Evolutionary conservation across 139 green algal genomes (phyloP).

Genomic region (Ulvella scutata): DNA sequence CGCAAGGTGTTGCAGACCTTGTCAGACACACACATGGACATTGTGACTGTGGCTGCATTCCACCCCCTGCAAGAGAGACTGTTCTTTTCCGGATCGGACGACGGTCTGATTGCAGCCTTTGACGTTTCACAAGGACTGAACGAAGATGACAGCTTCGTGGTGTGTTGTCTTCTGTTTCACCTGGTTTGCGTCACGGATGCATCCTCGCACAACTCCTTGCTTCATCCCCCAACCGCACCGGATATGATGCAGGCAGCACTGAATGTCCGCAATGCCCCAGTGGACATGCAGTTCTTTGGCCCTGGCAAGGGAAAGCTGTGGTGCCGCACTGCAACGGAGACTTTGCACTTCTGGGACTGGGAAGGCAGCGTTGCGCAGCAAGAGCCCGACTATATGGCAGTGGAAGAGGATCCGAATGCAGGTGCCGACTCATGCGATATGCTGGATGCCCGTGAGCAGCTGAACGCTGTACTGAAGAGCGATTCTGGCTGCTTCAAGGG

Average conservation of each 20-base stretch:
- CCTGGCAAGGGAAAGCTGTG: not conserved
- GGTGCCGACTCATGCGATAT: not conserved
- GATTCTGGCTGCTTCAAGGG: not conserved
- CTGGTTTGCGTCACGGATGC: too few relatives aligned
- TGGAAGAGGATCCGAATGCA: not conserved
- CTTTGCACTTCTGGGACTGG: not conserved
- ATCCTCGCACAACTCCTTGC: too few relatives aligned
- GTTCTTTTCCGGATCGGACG: not conserved
- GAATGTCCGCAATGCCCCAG: not conserved
- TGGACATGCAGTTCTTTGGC: not conserved
- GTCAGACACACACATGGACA: not conserved
- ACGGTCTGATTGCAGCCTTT: not conserved
- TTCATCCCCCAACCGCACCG: too few relatives aligned
- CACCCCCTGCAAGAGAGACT: not conserved
- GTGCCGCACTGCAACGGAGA: not conserved
- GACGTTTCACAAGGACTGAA: conserved; percentile 1
- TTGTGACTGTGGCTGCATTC: not conserved
- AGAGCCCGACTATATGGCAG: not conserved
- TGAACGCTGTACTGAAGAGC: not conserved
- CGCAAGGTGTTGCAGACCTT: not conserved
- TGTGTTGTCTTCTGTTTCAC: too few relatives aligned
- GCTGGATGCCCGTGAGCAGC: not conserved
- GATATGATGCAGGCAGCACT: not conserved
- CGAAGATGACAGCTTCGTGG: not conserved
- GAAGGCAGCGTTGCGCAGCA: not conserved